These are phyloP conservation scores for Tubosaeta brunneosetosa DNA, from an alignment of 768 basidiomycete species.

Conservation along the genomic window DNA sequence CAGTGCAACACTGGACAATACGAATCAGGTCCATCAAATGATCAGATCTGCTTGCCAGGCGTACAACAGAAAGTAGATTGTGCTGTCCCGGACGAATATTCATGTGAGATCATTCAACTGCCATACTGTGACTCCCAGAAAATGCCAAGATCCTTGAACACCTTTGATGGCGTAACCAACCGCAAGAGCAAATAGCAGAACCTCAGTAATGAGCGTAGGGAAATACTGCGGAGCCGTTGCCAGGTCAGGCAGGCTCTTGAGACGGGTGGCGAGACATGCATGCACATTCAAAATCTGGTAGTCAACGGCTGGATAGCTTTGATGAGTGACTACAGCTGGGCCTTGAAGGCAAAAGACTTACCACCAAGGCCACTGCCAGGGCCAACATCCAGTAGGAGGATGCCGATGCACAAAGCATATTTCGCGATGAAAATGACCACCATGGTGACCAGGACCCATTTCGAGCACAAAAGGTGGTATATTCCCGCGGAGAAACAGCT, in stretches of 20 bases:
- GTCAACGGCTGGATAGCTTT: neutral
- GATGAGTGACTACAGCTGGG: neutral
- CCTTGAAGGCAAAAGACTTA: constrained; percentile 1
- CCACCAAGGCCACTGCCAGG: constrained; percentile 5
- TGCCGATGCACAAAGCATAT: neutral
- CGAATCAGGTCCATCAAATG: too few relatives aligned
- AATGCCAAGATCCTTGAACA: constrained; percentile 4
- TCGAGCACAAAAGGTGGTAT: constrained; percentile 1
- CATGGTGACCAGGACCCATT: constrained; percentile 6
- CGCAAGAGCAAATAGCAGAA: constrained; percentile 14
- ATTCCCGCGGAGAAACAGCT: neutral
- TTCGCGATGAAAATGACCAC: constrained; percentile 5
- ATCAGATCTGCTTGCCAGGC: too few relatives aligned
- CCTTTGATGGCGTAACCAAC: constrained; percentile 6
- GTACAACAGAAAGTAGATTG: constrained; percentile 19
- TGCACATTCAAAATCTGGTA: neutral
- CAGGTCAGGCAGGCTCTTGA: too few relatives aligned
- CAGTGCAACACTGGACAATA: neutral
- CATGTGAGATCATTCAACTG: constrained; percentile 6
- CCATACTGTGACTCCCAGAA: neutral
- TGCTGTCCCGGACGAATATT: constrained; percentile 18
- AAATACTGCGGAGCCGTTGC: neutral
- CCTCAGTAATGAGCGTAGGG: constrained; percentile 11
- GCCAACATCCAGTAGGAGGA: constrained; percentile 11
- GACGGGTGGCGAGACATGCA: neutral